A percentile compares a stretch with the other conserved stretches of the same genome.
These are phyloP conservation scores for Bipolaris gigantea DNA, from an alignment of 2,329 filamentous ascomycete species.

Conservation along the genomic window DNA sequence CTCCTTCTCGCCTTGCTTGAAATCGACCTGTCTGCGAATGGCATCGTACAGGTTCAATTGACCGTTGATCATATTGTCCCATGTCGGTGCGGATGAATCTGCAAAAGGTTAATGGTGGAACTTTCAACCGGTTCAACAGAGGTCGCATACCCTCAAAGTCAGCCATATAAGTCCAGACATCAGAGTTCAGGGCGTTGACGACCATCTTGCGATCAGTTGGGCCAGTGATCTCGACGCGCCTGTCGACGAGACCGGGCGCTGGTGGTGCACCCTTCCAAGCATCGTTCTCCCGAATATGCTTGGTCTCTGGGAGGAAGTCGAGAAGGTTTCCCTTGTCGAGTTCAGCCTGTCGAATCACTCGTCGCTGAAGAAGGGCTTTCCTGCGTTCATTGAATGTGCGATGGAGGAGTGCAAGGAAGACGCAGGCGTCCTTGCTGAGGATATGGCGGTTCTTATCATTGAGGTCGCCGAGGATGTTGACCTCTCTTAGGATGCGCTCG, in stretches of 20 bases:
- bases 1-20: constrained; percentile 92
- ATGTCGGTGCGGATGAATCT: constrained; percentile 95
- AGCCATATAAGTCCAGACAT: constrained; percentile 99
- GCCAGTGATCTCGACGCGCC: constrained; percentile 94
- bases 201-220: constrained; percentile 99
- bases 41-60: constrained; percentile 98
- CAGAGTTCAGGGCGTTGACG: constrained; percentile 91
- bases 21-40: constrained; percentile 90
- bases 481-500: constrained; percentile 81
- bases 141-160: constrained; percentile 82
- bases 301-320: constrained; percentile 95
- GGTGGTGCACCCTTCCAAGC: constrained; percentile 92
- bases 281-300: constrained; percentile 89
- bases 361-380: constrained; percentile 85
- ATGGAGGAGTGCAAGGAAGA: constrained; percentile 92
- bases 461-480: constrained; percentile 79
- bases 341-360: constrained; percentile 84
- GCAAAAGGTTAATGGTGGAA: constrained; percentile 14
- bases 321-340: constrained; percentile 86
- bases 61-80: constrained; percentile 99
- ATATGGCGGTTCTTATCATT: constrained; percentile 84
- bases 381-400: constrained; percentile 89
- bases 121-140: not conserved
- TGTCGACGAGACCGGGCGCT: constrained; percentile 88
- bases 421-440: constrained; percentile 83